Conservation (phyloP, 169 alveolate genomes). For the Plasmodium knowlesi region DNA sequence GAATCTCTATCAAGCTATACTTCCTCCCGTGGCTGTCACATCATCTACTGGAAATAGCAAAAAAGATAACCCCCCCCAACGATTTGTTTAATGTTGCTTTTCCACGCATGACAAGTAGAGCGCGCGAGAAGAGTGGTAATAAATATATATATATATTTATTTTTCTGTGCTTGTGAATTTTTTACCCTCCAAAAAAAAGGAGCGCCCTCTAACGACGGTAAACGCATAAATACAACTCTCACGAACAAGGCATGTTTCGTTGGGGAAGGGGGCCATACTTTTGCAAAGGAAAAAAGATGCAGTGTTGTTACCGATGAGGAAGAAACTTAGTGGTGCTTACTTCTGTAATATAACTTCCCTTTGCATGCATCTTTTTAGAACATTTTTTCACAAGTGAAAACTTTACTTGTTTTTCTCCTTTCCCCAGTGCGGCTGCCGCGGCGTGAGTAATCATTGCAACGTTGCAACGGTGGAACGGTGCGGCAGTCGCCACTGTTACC, state of each 20-base stretch:
- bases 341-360: neutral
- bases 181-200: neutral
- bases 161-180: neutral
- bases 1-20: neutral
- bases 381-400: no score
- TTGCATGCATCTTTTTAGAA: neutral
- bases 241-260: neutral
- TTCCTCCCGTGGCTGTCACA: neutral
- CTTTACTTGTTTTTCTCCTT: neutral
- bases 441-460: no score
- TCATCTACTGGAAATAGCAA: neutral
- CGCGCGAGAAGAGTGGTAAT: neutral
- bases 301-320: neutral
- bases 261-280: neutral
- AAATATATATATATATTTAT: no score
- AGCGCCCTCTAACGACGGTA: neutral
- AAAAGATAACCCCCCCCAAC: neutral
- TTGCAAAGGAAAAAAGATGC: neutral
- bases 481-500: neutral
- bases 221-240: neutral
- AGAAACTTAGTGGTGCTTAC: neutral
- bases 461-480: no score
- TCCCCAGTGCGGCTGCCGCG: neutral
- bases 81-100: neutral
- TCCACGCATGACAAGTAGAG: neutral